Conservation (phyloP, 2,329 filamentous ascomycete species). For the Trichoderma sp. region DNA sequence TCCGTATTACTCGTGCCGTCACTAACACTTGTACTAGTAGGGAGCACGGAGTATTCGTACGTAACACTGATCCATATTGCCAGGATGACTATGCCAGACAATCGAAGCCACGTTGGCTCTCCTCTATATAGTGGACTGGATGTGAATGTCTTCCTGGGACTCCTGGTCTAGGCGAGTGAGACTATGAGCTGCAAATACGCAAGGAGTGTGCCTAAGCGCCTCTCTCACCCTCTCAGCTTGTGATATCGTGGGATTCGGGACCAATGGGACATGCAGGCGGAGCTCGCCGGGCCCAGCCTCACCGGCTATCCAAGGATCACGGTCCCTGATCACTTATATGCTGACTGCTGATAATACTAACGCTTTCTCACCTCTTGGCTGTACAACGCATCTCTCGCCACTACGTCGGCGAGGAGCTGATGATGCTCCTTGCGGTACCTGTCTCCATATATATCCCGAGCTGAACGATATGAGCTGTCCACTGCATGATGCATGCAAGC, state of each 20-base stretch:
- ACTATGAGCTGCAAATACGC: not conserved
- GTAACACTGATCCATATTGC: not conserved
- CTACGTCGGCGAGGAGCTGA: not conserved
- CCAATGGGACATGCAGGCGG: slow-evolving; percentile 3
- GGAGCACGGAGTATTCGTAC: not conserved
- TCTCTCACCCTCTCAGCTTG: not conserved
- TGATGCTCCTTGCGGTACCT: not conserved
- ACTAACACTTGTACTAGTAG: not conserved
- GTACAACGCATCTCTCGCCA: slow-evolving; percentile 4
- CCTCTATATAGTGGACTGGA: not conserved
- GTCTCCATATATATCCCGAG: slow-evolving; percentile 2
- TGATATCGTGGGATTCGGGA: not conserved
- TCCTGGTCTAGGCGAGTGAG: not conserved
- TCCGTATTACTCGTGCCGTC: not conserved
- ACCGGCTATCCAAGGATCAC: not conserved
- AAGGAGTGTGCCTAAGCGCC: not conserved
- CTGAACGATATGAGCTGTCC: slow-evolving; percentile 6
- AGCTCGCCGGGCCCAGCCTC: not conserved
- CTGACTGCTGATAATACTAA: slow-evolving; percentile 7
- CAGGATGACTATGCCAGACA: slow-evolving; percentile 8
- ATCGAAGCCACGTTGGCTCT: slow-evolving; percentile 17
- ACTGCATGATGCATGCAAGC: slow-evolving; percentile 5
- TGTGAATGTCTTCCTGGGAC: not conserved
- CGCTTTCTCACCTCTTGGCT: slow-evolving; percentile 4
- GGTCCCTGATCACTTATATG: not conserved